Base-by-base conservation (phyloP, 441 rosid species). In the Brassica hybrid region DNA sequence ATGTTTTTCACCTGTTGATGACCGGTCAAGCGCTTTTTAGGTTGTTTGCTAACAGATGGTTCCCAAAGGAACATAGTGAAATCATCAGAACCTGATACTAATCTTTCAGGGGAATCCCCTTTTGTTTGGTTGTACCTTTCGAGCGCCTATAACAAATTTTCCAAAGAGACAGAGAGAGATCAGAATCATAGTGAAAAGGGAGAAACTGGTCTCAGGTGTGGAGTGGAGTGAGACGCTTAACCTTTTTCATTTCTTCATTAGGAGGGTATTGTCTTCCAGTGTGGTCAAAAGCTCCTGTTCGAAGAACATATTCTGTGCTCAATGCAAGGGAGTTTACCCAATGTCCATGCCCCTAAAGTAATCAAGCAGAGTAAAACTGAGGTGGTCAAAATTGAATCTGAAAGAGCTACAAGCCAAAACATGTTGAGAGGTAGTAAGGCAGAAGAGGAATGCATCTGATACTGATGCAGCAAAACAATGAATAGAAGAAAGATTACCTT, bases 31-130 rank as follows among this genome's bases (percentile, higher is more conserved):
- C 97, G 97, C 62, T 89, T 85, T 85, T 89, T 96, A 25, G 94
- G 88, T 71, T 94, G 97, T 75, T 96, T 96, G 85, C 91, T 88
- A 72, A 87, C 86, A 69, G 95, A 84, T 72, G 99, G 99, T 73
- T 96, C 98, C 98, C 98, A 96, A 16, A 96, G 94, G 75, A 96
- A 93, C 99, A 96, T 91, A 7, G 99, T 94, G 77, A 87, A 89
- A 88, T 96, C 99, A 85, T 96, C 98, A 75, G 97, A 96, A 60
- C 99, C 98, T 58, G 98, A 94, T 36, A 96, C 97, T 83, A 92
- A 85, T 86, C 98, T 87, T 86, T 96, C 98, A 68, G 98, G 97
- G 58, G 92, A 85, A 74, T 77, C 84, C 73, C 97, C 97, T 81
- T 87, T 94, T 88, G 90, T 84, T 84, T 91, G 87, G 76, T 90